Percentiles rank a stretch among this genome's conserved stretches.
phyloP scores from a whole-genome alignment of 2,329 filamentous ascomycete genomes.

The Bipolaris victoriae region DNA sequence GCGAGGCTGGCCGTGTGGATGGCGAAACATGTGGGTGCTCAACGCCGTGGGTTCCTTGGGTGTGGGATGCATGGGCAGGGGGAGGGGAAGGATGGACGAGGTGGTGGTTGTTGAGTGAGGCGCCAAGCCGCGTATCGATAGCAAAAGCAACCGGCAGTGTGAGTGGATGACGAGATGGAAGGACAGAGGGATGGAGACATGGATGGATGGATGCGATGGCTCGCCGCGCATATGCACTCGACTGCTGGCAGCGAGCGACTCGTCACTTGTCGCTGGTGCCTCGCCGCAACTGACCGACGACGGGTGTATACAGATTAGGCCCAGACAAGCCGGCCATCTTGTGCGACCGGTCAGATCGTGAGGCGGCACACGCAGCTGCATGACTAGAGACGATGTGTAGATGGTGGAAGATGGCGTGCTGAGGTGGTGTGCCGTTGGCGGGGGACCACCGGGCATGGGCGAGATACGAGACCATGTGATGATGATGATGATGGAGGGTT shows the following conservation, averaged over 20 bases:
- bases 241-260: conserved; percentile 1
- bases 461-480: not conserved
- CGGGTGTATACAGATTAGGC: conserved; percentile 13
- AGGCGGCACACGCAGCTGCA: conserved; percentile 26
- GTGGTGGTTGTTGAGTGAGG: not conserved
- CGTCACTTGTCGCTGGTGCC: not conserved
- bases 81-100: not conserved
- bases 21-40: not conserved
- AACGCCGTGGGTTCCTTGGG: not conserved
- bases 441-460: not conserved
- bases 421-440: not conserved
- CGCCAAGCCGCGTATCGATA: conserved; percentile 7
- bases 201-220: not conserved
- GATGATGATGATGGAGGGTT: not conserved
- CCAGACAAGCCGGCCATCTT: conserved; percentile 26
- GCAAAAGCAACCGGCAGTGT: conserved; percentile 4
- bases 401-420: conserved; percentile 4
- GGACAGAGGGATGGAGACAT: not conserved
- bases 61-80: not conserved
- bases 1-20: not conserved
- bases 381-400: not conserved
- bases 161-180: too few relatives aligned
- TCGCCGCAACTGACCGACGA: conserved; percentile 30
- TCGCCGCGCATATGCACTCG: conserved; percentile 9
- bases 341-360: conserved; percentile 35